Base-by-base conservation (phyloP, 768 basidiomycete species). In the Pleurotus eryngii region DNA sequence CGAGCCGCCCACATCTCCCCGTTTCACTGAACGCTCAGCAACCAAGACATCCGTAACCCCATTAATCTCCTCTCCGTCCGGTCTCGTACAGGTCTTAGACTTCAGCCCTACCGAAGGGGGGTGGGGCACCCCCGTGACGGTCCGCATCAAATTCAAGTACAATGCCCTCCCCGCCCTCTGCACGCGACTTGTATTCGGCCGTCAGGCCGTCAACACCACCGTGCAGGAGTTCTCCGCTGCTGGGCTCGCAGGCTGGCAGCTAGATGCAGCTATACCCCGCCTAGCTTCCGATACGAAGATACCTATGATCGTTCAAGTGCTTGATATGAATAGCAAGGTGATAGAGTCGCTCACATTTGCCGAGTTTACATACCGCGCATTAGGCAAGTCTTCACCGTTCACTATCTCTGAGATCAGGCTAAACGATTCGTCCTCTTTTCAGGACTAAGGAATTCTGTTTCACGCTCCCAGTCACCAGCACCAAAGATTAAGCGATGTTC, bases 141-240 rank as follows among this genome's bases (percentile, higher is more conserved):
- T 89, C 61, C 77, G 80, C 61, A 80, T 86, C 56, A 80, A 82
- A 62, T 86, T 88, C 69, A 75, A 74, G 62, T 77, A 76, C 59
- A 74, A 74, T 12, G 70, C 71, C 27, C 74, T 79, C 8, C 81
- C 82, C 55, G 69, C 77, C 5, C 78, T 89, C 38, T 84, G 79
- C 58, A 81, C 92, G 20, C 84, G 92, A 51, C 82, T 94, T 61
- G 83, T 92, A 63, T 76, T 94, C 61, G 91, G 87, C 27, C 69
- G 76, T 58, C 84, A 81, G 60, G 82, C 90, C 2, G 78, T 93
- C 22, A 75, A 76, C 35, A 93, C 92, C 0, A 79, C 79, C 11
- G 87, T 93, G 26, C 75, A 76, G 45, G 78, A 82, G 62, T 65
- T 86, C 0, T 73, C 75, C n/a, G 65, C 73, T 11, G 66, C 74